phyloP scores from a whole-genome alignment of 192 early-diverging fungal species.

The Obelidium mucronatum region DNA sequence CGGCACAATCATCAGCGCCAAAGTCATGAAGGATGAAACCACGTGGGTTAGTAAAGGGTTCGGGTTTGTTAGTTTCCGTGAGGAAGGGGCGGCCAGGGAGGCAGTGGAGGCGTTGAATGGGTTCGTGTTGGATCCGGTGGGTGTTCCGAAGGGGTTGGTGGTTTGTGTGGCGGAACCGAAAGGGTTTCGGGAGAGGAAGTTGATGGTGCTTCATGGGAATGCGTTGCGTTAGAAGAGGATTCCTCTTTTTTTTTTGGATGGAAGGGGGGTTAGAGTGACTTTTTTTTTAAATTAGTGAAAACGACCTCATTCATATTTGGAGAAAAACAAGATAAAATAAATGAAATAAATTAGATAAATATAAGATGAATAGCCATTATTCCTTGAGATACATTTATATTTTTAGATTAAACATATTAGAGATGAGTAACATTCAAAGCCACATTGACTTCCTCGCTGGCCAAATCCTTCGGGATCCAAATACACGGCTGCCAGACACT shows the following conservation, averaged over 20 bases:
- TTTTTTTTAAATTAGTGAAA: no score
- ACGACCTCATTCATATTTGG: no score
- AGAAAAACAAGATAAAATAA: no score
- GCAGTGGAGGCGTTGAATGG: slow-evolving; percentile 56
- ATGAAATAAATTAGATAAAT: no score
- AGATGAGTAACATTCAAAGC: no score
- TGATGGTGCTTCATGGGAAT: slow-evolving; percentile 48
- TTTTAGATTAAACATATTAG: no score
- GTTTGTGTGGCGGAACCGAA: slow-evolving; percentile 63
- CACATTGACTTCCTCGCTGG: no score
- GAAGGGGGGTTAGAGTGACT: no score
- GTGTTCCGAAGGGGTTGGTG: slow-evolving; percentile 43
- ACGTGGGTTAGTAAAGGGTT: slow-evolving; percentile 56
- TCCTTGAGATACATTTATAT: no score
- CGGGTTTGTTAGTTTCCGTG: slow-evolving; percentile 55
- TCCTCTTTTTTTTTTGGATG: neutral
- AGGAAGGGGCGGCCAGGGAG: slow-evolving; percentile 40
- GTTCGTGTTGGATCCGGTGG: slow-evolving; percentile 22
- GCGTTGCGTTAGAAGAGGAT: neutral
- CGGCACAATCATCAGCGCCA: slow-evolving; percentile 53
- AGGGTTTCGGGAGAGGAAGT: slow-evolving; percentile 51
- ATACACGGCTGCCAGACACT: no score
- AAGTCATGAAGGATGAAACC: slow-evolving; percentile 60
- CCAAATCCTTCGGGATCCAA: no score
- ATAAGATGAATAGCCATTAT: no score